Percentiles rank a stretch among this genome's conserved stretches.
Conservation (phyloP, 1,284 basidiomycete genomes). For the Vanrija sp. region DNA sequence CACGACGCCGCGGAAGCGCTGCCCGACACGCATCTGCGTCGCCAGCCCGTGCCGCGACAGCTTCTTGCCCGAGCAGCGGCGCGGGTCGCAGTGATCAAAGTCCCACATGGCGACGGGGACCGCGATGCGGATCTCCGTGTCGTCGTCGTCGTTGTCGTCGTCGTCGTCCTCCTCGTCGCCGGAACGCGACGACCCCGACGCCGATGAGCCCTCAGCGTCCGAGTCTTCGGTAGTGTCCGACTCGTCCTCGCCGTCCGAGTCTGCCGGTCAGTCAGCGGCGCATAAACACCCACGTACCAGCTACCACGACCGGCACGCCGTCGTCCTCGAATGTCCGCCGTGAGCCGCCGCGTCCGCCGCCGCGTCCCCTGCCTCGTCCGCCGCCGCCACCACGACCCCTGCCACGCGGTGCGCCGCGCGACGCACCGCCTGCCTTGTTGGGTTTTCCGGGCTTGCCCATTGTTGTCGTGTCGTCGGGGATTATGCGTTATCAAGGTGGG, state of each 20-base stretch:
- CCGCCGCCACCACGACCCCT: background rate
- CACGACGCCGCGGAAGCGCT: slow-evolving; percentile 85
- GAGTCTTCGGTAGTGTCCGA: background rate
- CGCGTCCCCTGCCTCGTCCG: slow-evolving; percentile 1
- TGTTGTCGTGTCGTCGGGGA: background rate
- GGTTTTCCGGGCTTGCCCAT: slow-evolving; percentile 21
- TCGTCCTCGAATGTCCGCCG: slow-evolving; percentile 1
- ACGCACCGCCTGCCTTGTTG: slow-evolving; percentile 9
- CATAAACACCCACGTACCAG: slow-evolving; percentile 1
- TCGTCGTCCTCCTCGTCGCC: slow-evolving; percentile 39
- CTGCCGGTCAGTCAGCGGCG: background rate
- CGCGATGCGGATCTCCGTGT: slow-evolving; percentile 50
- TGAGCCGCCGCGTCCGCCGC: slow-evolving; percentile 2
- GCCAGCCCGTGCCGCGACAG: slow-evolving; percentile 81
- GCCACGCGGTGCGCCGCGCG: background rate
- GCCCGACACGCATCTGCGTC: slow-evolving; percentile 75
- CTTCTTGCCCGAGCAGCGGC: slow-evolving; percentile 92
- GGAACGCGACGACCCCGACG: slow-evolving; percentile 18
- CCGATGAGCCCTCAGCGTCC: background rate
- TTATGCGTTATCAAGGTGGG: too few relatives aligned
- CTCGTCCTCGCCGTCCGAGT: slow-evolving; percentile 11
- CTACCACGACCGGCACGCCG: slow-evolving; percentile 5
- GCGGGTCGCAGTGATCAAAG: slow-evolving; percentile 95
- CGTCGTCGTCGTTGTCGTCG: slow-evolving; percentile 43
- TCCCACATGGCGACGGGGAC: slow-evolving; percentile 91